A percentile compares a stretch with the other conserved stretches of the same genome.
Evolutionary conservation across 768 basidiomycete species (phyloP).

Genomic region (Exidia glandulosa): DNA sequence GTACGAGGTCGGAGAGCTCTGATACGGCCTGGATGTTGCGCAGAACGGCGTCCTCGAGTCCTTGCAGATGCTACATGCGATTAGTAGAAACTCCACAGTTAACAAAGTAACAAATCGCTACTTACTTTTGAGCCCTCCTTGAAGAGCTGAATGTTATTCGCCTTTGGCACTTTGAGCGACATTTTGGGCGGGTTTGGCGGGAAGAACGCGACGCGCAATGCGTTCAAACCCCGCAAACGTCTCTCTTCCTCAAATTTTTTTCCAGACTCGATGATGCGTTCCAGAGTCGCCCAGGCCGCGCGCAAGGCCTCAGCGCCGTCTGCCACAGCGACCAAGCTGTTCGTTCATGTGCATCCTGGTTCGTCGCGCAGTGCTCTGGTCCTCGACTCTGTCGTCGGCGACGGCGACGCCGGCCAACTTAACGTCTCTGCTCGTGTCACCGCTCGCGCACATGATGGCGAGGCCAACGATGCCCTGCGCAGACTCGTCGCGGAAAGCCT

Average conservation of each 20-base stretch:
- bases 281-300: neutral
- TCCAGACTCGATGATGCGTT: neutral
- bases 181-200: slow-evolving; percentile 27
- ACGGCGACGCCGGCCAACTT: neutral
- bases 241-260: neutral
- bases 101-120: neutral
- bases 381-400: neutral
- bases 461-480: neutral
- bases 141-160: slow-evolving; percentile 83
- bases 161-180: slow-evolving; percentile 91
- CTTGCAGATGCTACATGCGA: slow-evolving; percentile 54
- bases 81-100: neutral
- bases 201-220: too few species aligned
- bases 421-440: neutral
- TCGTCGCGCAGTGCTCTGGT: too few species aligned
- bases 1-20: slow-evolving; percentile 87
- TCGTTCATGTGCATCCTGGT: neutral
- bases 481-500: neutral
- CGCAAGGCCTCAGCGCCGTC: neutral
- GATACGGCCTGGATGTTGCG: slow-evolving; percentile 94
- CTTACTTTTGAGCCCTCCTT: slow-evolving; percentile 92
- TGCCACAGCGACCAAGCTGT: neutral
- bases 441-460: neutral
- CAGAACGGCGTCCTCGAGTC: slow-evolving; percentile 93
- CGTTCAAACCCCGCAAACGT: too few species aligned